Percentiles rank a stretch among this genome's conserved stretches.
Conservation (phyloP, 352 stramenopile species). For the Peronospora destructor region DNA sequence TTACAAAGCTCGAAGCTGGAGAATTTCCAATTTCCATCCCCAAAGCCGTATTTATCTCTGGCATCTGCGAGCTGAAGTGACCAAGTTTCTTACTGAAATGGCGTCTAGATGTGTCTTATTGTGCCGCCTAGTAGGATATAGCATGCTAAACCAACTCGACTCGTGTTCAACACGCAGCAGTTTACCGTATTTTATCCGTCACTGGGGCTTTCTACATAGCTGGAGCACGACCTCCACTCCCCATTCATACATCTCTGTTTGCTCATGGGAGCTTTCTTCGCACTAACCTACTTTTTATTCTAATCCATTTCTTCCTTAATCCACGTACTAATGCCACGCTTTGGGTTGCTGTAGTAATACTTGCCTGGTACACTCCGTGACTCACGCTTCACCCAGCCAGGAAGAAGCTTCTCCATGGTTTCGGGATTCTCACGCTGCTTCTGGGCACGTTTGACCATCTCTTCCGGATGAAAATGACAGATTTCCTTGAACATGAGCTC, state of each 20-base stretch:
- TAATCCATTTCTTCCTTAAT: conserved; percentile 83
- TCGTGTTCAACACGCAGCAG: conserved; percentile 16
- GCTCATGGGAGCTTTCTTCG: conserved; percentile 9
- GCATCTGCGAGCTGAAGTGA: conserved; percentile 12
- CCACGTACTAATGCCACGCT: conserved; percentile 86
- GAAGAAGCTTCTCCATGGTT: conserved; percentile 59
- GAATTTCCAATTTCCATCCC: conserved; percentile 8
- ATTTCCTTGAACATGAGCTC: conserved; percentile 90
- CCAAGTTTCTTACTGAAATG: conserved; percentile 9
- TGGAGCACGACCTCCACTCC: conserved; percentile 16
- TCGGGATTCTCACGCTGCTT: conserved; percentile 69
- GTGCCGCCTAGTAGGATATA: conserved; percentile 1
- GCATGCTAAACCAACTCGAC: conserved; percentile 10
- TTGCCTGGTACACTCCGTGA: conserved; percentile 79
- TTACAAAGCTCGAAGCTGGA: conserved; percentile 12
- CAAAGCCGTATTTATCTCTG: conserved; percentile 10
- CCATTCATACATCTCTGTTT: conserved; percentile 25
- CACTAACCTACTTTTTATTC: conserved; percentile 36
- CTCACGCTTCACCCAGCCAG: conserved; percentile 82
- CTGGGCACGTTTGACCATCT: conserved; percentile 84
- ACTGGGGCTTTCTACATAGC: conserved; percentile 22
- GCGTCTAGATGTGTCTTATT: conserved; percentile 1
- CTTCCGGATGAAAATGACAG: conserved; percentile 81
- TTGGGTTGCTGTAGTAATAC: conserved; percentile 87
- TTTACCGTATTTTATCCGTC: conserved; percentile 19